These are phyloP conservation scores for Dictyostelium firmibasis DNA, from an alignment of 78 protist genomes.

Conservation along the genomic window DNA sequence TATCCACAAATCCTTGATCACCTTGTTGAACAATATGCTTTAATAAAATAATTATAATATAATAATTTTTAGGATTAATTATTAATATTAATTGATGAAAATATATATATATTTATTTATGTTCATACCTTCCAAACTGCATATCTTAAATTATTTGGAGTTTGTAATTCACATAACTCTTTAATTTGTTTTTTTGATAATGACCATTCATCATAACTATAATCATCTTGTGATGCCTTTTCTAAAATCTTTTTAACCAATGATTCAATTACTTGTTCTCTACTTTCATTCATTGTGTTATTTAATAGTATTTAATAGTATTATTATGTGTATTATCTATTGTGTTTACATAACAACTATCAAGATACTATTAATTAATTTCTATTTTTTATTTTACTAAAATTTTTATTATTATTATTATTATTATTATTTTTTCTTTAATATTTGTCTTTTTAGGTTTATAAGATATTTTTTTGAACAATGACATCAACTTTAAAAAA, in stretches of 20 bases:
- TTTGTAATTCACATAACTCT: constrained; percentile 13
- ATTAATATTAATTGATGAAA: background rate
- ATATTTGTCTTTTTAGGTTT: too few relatives aligned
- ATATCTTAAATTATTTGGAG: constrained; percentile 38
- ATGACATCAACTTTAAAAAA: background rate
- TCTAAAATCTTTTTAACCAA: background rate
- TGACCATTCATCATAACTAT: constrained; percentile 51
- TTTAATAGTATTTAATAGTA: background rate
- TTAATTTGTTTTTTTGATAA: constrained; percentile 29
- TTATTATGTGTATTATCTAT: background rate
- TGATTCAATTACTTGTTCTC: constrained; percentile 9
- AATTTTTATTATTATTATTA: too few relatives aligned
- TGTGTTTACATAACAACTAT: background rate
- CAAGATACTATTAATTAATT: too few relatives aligned
- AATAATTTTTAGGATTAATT: too few relatives aligned
- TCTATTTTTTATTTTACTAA: too few relatives aligned
- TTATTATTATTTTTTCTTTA: too few relatives aligned
- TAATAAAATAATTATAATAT: too few relatives aligned
- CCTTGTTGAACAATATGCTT: constrained; percentile 56
- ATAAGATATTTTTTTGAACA: background rate
- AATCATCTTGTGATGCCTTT: background rate
- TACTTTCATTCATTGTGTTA: constrained; percentile 3
- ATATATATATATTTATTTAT: background rate
- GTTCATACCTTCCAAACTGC: constrained; percentile 59
- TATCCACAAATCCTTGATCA: background rate